Base-by-base conservation (phyloP, 768 basidiomycete species). In the Boletus patriciae region DNA sequence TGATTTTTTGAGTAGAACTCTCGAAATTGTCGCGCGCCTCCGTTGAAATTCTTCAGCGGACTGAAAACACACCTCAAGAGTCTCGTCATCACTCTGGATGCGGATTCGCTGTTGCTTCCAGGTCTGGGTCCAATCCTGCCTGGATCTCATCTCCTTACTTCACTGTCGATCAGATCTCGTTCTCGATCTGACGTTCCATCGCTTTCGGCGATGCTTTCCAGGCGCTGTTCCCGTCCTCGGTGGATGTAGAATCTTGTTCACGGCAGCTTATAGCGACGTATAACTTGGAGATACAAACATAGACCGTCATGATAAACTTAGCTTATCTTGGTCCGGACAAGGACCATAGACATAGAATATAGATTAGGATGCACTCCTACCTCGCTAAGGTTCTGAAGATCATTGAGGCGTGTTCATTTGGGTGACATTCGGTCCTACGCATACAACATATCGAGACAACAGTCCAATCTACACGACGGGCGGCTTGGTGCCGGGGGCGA, bases 401-500 rank as follows among this genome's bases (percentile, higher is more conserved):
- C n/a, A n/a, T n/a, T n/a, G n/a, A 25, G 15, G 15, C 18, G 25
- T 31, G 52, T 36, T 53, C 27, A 34, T 46, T 27, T n/a, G 5
- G 16, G 34, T 57, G 19, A 6, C 54, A 65, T 60, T 60, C 16
- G 15, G 21, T 58, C 46, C 36, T 66, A 55, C 27, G 31, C 46
- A 50, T 55, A 57, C 59, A 52, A 55, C 43, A 65, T 58, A 52
- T 50, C 27, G 44, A 33, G 45, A 27, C 38, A 55, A 18, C 2
- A 33, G 19, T 31, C 31, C 55, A 61, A 34, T 65, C 79, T 81
- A 90, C 58, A 83, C 83, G 55, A 79, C 81, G 53, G 89, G 87
- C 50, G 89, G 89, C 75, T 90, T 90, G 73, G 82, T 83, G 60
- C 88, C 90, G 46, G 90, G 86, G 59, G 82, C 80, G 80, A 92